Conservation (phyloP, 257 asterid species). For the Forsythia viridissima region DNA sequence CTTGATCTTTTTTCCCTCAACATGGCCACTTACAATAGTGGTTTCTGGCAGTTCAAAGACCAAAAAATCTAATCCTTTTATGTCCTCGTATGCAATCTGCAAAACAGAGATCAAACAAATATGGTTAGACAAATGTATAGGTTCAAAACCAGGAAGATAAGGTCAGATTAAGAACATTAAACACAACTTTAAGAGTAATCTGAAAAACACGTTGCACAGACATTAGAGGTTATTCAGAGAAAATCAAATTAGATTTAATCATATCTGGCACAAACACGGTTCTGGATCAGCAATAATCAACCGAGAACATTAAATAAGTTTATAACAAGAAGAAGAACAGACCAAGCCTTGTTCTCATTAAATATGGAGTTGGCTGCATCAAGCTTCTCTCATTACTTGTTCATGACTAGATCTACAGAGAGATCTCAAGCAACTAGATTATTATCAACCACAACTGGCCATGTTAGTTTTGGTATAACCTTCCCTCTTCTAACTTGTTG, state of each 20-base stretch:
- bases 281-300: not conserved
- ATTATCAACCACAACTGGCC: not conserved
- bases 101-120: constrained; percentile 25
- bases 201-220: not conserved
- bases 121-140: constrained; percentile 7
- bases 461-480: no score
- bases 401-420: not conserved
- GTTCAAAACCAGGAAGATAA: constrained; percentile 15
- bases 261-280: not conserved
- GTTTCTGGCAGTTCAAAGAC: constrained; percentile 84
- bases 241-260: not conserved
- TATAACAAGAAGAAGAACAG: not conserved
- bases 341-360: not conserved
- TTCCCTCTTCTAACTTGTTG: not conserved
- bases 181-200: not conserved
- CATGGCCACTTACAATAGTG: constrained; percentile 87
- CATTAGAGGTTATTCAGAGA: not conserved
- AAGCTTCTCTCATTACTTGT: not conserved
- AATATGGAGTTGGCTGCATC: not conserved
- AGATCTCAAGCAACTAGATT: not conserved
- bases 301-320: not conserved
- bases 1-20: constrained; percentile 68
- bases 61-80: constrained; percentile 70
- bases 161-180: not conserved
- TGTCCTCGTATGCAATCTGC: constrained; percentile 71